Conservation (phyloP, 345 rosid species). For the Pelargonium nanum region DNA sequence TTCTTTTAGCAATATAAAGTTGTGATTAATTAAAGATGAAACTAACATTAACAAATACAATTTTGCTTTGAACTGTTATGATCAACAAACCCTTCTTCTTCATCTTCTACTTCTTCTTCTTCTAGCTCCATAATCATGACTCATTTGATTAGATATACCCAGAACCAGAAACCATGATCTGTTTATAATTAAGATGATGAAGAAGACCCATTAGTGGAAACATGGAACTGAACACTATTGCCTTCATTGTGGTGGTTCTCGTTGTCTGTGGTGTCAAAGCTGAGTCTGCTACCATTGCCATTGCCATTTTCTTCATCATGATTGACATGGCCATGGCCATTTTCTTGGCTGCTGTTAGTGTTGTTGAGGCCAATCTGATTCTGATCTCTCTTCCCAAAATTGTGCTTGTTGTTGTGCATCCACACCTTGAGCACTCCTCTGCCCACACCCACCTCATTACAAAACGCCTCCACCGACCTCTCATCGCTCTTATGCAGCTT, state of each 20-base stretch:
- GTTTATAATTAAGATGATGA: constrained; percentile 7
- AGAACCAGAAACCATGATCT: too few species aligned
- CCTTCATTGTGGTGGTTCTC: constrained; percentile 2
- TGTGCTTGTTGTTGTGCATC: constrained; percentile 36
- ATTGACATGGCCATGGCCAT: too few species aligned
- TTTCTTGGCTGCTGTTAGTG: background rate
- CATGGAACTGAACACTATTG: background rate
- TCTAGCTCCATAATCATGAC: too few species aligned
- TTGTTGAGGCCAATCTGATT: constrained; percentile 1
- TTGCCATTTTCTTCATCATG: too few species aligned
- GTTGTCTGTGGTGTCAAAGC: background rate
- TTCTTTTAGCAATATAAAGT: too few species aligned
- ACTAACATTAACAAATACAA: background rate
- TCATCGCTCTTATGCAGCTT: constrained; percentile 28
- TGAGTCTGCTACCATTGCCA: background rate
- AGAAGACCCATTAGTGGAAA: constrained; percentile 8
- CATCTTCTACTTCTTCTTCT: background rate
- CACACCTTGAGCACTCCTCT: constrained; percentile 25
- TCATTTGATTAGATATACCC: too few species aligned
- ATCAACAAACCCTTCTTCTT: background rate
- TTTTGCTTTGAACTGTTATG: too few species aligned
- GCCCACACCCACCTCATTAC: constrained; percentile 21
- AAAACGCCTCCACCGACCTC: constrained; percentile 17
- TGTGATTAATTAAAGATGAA: too few species aligned
- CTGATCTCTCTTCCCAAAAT: constrained; percentile 10